phyloP scores from a whole-genome alignment of 1,139 yeast species.

The Groenewaldozyma auringiensis region DNA sequence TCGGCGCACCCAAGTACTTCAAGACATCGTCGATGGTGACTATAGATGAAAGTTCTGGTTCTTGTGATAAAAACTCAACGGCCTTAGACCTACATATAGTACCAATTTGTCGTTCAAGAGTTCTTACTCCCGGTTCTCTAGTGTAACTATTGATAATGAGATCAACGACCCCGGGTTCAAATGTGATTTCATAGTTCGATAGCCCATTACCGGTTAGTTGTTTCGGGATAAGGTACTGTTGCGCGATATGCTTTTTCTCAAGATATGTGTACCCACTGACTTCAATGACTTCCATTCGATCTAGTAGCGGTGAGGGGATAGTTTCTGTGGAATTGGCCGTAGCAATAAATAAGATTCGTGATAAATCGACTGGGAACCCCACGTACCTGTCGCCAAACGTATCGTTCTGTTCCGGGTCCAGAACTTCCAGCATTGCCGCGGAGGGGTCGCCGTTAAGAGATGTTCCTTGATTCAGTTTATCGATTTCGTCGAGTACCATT shows the following conservation, averaged over 20 bases:
- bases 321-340: slow-evolving; percentile 81
- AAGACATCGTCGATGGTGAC: slow-evolving; percentile 33
- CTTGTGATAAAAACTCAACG: slow-evolving; percentile 53
- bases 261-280: slow-evolving; percentile 74
- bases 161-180: slow-evolving; percentile 39
- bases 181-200: slow-evolving; percentile 32
- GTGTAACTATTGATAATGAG: slow-evolving; percentile 64
- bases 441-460: slow-evolving; percentile 79
- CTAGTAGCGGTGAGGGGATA: slow-evolving; percentile 72
- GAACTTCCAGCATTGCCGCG: slow-evolving; percentile 80
- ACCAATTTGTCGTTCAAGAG: slow-evolving; percentile 64
- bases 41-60: slow-evolving; percentile 3
- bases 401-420: slow-evolving; percentile 85
- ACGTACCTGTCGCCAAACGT: slow-evolving; percentile 77
- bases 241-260: slow-evolving; percentile 72
- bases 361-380: slow-evolving; percentile 81
- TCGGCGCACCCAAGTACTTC: slow-evolving; percentile 40
- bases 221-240: slow-evolving; percentile 67
- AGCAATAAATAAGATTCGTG: slow-evolving; percentile 77
- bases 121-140: slow-evolving; percentile 83
- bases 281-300: slow-evolving; percentile 78
- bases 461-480: slow-evolving; percentile 57
- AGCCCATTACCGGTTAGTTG: slow-evolving; percentile 69
- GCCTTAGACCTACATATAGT: slow-evolving; percentile 75
- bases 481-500: slow-evolving; percentile 83